A percentile compares a stretch with the other conserved stretches of the same genome.
phyloP scores from a whole-genome alignment of 805 yeast genomes.

The Lipomyces lipofer region DNA sequence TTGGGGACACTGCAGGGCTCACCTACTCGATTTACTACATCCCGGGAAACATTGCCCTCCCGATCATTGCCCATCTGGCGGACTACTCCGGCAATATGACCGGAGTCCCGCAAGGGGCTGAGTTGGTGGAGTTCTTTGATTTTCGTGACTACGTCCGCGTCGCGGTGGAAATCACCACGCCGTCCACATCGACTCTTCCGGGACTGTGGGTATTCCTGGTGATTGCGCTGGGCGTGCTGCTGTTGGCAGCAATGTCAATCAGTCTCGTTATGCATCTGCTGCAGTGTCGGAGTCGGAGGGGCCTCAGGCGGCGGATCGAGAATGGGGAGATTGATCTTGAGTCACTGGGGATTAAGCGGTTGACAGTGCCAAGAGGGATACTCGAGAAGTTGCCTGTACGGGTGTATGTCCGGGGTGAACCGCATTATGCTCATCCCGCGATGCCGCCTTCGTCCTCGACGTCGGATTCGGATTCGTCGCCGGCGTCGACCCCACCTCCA shows the following conservation, averaged over 20 bases:
- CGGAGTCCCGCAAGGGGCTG: conserved; percentile 20
- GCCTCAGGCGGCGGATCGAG: conserved; percentile 22
- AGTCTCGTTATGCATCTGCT: conserved; percentile 13
- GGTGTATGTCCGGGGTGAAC: conserved; percentile 26
- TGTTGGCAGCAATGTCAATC: conserved; percentile 3
- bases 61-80: conserved; percentile 16
- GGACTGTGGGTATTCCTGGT: conserved; percentile 27
- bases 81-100: conserved; percentile 30
- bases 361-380: conserved; percentile 29
- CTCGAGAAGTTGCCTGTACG: conserved; percentile 24
- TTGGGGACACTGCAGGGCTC: conserved; percentile 5
- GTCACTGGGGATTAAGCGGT: conserved; percentile 24
- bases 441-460: not conserved
- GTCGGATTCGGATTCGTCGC: not conserved
- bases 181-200: conserved; percentile 7
- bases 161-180: conserved; percentile 18
- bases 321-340: conserved; percentile 29
- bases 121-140: conserved; percentile 17
- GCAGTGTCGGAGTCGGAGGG: conserved; percentile 20
- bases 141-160: conserved; percentile 30
- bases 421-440: not conserved
- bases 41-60: conserved; percentile 5
- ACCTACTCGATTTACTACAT: conserved; percentile 26
- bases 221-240: conserved; percentile 23
- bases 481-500: not conserved